Conservation (phyloP, 345 rosid genomes). For the Boechera retrofracta region DNA sequence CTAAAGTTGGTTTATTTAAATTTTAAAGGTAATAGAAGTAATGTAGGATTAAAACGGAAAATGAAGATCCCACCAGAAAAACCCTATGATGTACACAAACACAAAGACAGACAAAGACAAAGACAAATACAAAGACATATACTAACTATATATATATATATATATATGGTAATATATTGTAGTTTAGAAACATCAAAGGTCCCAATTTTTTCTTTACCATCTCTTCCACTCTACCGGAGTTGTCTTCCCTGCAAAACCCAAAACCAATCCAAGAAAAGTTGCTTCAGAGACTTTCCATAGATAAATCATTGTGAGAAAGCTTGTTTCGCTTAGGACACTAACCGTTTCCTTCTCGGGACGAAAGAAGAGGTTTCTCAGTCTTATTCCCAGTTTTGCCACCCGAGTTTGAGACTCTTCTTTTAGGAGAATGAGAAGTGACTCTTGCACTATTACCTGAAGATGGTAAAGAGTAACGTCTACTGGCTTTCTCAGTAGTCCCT, state of each 20-base stretch:
- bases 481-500: constrained; percentile 58
- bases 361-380: constrained; percentile 52
- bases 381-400: constrained; percentile 65
- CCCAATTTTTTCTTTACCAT: constrained; percentile 40
- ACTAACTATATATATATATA: neutral
- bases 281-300: neutral
- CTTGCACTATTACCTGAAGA: constrained; percentile 63
- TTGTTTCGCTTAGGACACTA: constrained; percentile 35
- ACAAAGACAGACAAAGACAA: neutral
- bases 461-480: constrained; percentile 78
- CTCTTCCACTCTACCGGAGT: constrained; percentile 72
- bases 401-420: constrained; percentile 58
- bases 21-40: constrained; percentile 9
- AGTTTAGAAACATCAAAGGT: constrained; percentile 13
- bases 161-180: constrained; percentile 34
- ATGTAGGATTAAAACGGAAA: constrained; percentile 16
- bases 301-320: neutral
- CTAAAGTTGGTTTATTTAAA: constrained; percentile 7
- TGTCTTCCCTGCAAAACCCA: constrained; percentile 61
- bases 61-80: neutral
- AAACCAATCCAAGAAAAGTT: constrained; percentile 8
- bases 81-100: constrained; percentile 33
- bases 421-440: constrained; percentile 78
- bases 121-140: neutral
- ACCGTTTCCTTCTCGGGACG: constrained; percentile 73